Evolutionary conservation across 106 monocot species (phyloP).

Genomic region (Vanilla planifolia): DNA sequence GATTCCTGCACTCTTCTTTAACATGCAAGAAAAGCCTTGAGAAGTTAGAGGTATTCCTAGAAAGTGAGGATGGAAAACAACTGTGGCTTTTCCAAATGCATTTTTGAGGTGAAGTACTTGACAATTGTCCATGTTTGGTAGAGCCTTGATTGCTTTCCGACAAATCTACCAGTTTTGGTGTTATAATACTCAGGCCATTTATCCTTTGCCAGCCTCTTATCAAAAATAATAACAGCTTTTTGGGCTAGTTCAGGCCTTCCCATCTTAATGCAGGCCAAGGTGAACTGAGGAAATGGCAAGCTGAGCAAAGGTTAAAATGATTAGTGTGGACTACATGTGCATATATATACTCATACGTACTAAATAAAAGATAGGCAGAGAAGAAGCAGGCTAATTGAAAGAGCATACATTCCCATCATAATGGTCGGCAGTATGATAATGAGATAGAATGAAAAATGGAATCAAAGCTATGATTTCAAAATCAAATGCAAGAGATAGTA

Average conservation of each 20-base stretch:
- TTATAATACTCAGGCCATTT: constrained; percentile 97
- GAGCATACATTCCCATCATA: too few relatives aligned
- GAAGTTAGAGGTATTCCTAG: constrained; percentile 85
- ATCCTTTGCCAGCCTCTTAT: constrained; percentile 66
- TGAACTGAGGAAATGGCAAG: constrained; percentile 45
- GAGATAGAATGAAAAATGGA: too few relatives aligned
- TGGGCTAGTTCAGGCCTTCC: constrained; percentile 75
- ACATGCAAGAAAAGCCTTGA: constrained; percentile 81
- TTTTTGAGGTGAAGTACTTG: constrained; percentile 72
- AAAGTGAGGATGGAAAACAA: constrained; percentile 74
- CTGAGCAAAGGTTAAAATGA: background rate
- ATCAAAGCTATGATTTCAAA: too few relatives aligned
- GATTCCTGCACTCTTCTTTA: constrained; percentile 40
- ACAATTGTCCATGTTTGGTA: constrained; percentile 95
- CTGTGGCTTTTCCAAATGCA: constrained; percentile 75
- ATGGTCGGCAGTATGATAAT: too few relatives aligned
- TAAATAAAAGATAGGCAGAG: background rate
- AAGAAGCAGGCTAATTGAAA: too few relatives aligned
- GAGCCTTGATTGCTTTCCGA: constrained; percentile 79
- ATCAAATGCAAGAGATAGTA: too few relatives aligned
- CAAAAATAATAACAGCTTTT: constrained; percentile 61
- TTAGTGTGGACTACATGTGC: background rate
- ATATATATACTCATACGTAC: too few relatives aligned
- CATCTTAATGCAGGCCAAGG: constrained; percentile 95
- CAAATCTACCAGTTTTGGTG: constrained; percentile 66